A percentile compares a stretch with the other conserved stretches of the same genome.
Evolutionary conservation across 2,329 filamentous ascomycete genomes (phyloP).

Genomic region (Fusarium euwallaceae): DNA sequence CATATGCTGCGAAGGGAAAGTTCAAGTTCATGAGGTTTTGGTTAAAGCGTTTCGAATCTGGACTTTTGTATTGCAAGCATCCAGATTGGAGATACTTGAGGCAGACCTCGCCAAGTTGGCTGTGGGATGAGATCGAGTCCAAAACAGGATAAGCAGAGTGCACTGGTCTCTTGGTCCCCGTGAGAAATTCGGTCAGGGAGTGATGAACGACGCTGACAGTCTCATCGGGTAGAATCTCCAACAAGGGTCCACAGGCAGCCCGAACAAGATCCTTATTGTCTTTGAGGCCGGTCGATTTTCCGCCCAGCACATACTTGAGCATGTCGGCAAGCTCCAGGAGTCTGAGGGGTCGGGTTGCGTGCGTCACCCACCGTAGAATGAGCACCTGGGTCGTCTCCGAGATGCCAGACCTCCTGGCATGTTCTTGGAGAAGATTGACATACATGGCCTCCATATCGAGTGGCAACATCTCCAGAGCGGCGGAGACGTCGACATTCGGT

Average conservation of each 20-base stretch:
- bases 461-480: conserved; percentile 17
- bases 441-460: conserved; percentile 34
- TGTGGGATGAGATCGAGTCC: conserved; percentile 22
- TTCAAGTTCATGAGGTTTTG: conserved; percentile 2
- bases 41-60: neutral
- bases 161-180: conserved; percentile 16
- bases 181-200: conserved; percentile 38
- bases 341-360: conserved; percentile 34
- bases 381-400: conserved; percentile 22
- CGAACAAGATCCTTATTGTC: conserved; percentile 30
- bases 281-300: conserved; percentile 8
- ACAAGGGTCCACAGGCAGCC: conserved; percentile 33
- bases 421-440: conserved; percentile 25
- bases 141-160: conserved; percentile 24
- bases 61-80: neutral
- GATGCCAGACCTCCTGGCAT: conserved; percentile 29
- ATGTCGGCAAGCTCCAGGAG: conserved; percentile 39
- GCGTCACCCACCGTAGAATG: conserved; percentile 35
- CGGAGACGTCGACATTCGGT: conserved; percentile 4
- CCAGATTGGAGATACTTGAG: conserved; percentile 30
- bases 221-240: conserved; percentile 38
- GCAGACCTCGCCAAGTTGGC: conserved; percentile 30
- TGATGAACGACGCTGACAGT: conserved; percentile 39
- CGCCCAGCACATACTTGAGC: conserved; percentile 5
- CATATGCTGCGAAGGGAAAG: conserved; percentile 33